Conservation (phyloP, 768 basidiomycete genomes). For the Suillus plorans region DNA sequence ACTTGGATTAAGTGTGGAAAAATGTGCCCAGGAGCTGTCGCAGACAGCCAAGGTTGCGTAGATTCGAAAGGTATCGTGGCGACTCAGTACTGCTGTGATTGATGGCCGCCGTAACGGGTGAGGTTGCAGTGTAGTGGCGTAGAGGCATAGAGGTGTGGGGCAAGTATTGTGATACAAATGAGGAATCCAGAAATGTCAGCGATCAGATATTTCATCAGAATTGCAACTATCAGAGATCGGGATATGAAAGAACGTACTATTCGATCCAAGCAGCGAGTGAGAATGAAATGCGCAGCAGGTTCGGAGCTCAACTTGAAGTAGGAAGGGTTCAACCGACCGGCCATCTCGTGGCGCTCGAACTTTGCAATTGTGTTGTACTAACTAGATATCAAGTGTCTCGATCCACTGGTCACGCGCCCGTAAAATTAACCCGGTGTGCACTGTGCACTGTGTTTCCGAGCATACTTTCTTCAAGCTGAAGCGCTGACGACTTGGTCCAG, state of each 20-base stretch:
- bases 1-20: constrained; percentile 9
- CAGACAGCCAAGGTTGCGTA: not conserved
- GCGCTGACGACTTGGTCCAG: not conserved
- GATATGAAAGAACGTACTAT: not conserved
- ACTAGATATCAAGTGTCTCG: too few species aligned
- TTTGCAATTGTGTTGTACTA: not conserved
- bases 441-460: too few species aligned
- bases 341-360: not conserved
- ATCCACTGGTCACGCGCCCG: too few species aligned
- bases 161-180: not conserved
- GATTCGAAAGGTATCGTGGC: not conserved
- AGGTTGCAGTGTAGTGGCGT: not conserved
- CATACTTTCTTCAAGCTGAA: not conserved
- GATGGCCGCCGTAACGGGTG: not conserved
- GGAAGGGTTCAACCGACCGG: not conserved
- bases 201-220: not conserved
- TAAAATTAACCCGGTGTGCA: not conserved
- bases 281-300: constrained; percentile 30
- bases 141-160: too few species aligned
- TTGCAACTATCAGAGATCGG: not conserved
- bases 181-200: not conserved
- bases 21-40: not conserved
- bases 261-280: constrained; percentile 28
- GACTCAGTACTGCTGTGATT: constrained; percentile 6
- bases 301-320: not conserved